These are phyloP conservation scores for Isochrysis galbana DNA, from an alignment of 78 protist species.

Conservation along the genomic window DNA sequence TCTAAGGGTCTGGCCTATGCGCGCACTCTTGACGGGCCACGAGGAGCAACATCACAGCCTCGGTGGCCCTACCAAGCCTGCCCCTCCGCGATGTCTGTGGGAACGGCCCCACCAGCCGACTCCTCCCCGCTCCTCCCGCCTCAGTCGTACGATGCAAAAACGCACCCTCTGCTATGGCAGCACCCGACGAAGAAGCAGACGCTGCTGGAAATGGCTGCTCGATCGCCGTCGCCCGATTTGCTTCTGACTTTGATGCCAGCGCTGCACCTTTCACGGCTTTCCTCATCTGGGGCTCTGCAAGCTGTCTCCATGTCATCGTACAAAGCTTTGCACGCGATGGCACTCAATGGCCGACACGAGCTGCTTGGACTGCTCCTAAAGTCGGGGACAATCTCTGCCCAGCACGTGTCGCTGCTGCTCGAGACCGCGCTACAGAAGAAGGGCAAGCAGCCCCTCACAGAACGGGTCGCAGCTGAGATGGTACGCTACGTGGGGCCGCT, in stretches of 20 bases:
- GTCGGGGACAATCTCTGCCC: not conserved
- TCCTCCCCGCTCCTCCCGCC: not conserved
- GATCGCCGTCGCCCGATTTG: not conserved
- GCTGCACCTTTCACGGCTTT: not conserved
- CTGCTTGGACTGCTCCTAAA: not conserved
- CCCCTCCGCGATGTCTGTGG: too few species aligned
- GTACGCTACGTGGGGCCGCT: not conserved
- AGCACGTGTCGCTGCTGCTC: slow-evolving; percentile 13
- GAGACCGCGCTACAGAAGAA: not conserved
- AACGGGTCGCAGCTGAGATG: slow-evolving; percentile 18
- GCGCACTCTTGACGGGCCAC: too few species aligned
- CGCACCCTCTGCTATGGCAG: slow-evolving; percentile 26
- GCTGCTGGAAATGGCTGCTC: not conserved
- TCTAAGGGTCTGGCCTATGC: too few species aligned
- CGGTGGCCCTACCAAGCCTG: too few species aligned
- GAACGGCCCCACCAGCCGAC: too few species aligned
- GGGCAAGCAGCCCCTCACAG: not conserved
- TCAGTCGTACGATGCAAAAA: slow-evolving; percentile 4
- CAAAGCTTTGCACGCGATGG: not conserved
- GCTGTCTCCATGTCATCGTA: not conserved
- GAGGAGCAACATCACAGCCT: too few species aligned
- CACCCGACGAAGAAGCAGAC: slow-evolving; percentile 30
- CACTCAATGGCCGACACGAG: slow-evolving; percentile 12
- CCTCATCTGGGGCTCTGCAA: not conserved
- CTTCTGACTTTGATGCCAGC: not conserved